Conservation (phyloP, 108 stramenopile species). For the Fragilaria radians region DNA sequence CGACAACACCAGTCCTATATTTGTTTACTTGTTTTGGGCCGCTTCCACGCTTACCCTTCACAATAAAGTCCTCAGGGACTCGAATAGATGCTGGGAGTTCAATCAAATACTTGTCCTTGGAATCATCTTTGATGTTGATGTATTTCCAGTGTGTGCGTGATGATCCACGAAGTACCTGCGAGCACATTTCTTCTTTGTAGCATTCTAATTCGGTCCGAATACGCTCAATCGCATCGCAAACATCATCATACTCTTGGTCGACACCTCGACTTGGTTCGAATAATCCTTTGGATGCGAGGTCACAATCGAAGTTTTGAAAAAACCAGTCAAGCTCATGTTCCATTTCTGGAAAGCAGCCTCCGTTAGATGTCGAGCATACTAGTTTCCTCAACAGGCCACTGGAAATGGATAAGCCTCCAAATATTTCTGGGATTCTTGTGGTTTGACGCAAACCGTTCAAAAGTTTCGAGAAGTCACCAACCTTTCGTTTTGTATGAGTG, state of each 20-base stretch:
- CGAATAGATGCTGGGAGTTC: constrained; percentile 72
- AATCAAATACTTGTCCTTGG: constrained; percentile 95
- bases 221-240: constrained; percentile 69
- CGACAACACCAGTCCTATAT: constrained; percentile 77
- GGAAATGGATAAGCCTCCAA: constrained; percentile 60
- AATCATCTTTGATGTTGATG: constrained; percentile 77
- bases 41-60: constrained; percentile 80
- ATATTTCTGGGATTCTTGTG: constrained; percentile 66
- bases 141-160: constrained; percentile 69
- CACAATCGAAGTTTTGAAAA: constrained; percentile 89
- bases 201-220: constrained; percentile 68
- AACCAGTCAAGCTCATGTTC: constrained; percentile 80
- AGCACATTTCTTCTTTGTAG: constrained; percentile 81
- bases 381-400: constrained; percentile 67
- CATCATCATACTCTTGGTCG: constrained; percentile 88
- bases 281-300: constrained; percentile 70
- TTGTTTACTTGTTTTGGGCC: constrained; percentile 87
- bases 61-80: constrained; percentile 80
- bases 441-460: constrained; percentile 65
- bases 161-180: constrained; percentile 30
- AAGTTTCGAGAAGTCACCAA: constrained; percentile 79
- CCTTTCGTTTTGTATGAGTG: constrained; percentile 91
- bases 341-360: constrained; percentile 88
- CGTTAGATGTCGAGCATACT: constrained; percentile 57
- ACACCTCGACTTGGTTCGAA: constrained; percentile 88